Evolutionary conservation across 1,284 basidiomycete species (phyloP).

Genomic region (Apiotrichum gamsii): DNA sequence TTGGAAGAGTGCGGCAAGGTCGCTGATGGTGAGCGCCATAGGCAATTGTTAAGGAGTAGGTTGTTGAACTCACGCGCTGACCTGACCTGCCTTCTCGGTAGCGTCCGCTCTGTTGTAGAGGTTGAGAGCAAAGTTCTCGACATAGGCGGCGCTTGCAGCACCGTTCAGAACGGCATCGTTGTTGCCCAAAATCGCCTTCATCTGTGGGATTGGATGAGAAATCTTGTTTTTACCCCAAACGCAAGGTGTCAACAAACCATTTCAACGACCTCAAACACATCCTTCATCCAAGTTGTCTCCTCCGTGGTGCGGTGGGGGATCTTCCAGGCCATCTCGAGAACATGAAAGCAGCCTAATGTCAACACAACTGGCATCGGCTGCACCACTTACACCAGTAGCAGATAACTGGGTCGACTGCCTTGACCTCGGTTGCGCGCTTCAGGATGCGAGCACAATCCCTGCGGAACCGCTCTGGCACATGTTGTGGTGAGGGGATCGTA

Average conservation of each 20-base stretch:
- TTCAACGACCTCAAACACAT: no score
- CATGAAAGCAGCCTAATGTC: slow-evolving; percentile 72
- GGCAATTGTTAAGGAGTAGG: no score
- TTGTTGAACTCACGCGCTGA: no score
- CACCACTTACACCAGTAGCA: slow-evolving; percentile 87
- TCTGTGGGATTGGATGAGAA: slow-evolving; percentile 34
- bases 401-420: slow-evolving; percentile 72
- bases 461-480: slow-evolving; percentile 49
- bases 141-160: slow-evolving; percentile 72
- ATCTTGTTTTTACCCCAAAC: slow-evolving; percentile 5
- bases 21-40: no score
- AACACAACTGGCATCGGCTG: no score
- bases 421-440: slow-evolving; percentile 83
- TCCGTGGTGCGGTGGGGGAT: slow-evolving; percentile 58
- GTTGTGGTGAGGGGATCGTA: slow-evolving; percentile 40
- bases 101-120: slow-evolving; percentile 86
- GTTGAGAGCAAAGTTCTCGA: slow-evolving; percentile 88
- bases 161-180: slow-evolving; percentile 82
- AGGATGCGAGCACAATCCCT: slow-evolving; percentile 64
- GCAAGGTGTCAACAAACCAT: not conserved
- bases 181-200: slow-evolving; percentile 67
- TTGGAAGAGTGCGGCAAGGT: slow-evolving; percentile 52
- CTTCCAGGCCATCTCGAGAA: slow-evolving; percentile 73
- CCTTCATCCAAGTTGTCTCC: slow-evolving; percentile 65
- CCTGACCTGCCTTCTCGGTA: slow-evolving; percentile 46